Base-by-base conservation (phyloP, 495 filamentous ascomycete genomes). In the Podospora tetraspora region DNA sequence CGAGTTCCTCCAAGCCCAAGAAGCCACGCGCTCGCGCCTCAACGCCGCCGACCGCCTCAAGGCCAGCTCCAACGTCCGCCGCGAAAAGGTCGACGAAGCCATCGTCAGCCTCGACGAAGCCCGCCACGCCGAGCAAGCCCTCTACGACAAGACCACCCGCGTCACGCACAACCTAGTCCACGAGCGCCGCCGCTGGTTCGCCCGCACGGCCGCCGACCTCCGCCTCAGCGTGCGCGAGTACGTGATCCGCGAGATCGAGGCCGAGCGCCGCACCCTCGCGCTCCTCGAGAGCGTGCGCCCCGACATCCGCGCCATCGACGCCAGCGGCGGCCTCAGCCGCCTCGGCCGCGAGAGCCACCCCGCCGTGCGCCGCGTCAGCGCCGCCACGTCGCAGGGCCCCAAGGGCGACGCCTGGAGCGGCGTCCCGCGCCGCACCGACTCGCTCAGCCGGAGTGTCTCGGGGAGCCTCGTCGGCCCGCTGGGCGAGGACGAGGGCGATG, bases 321-420 rank as follows among this genome's bases (percentile, higher is more conserved):
- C 90, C 57, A 91, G 88, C 30, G 95, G 95, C 61, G 95, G 95
- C 19, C 86, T 99, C 10, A 93, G 89, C 67, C 86, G 95, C 7
- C 83, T 99, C 23, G 95, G 95, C 22, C 87, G 95, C 60, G 96
- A 99, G 77, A 80, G 89, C 29, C 94, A 96, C 74, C 93, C 95
- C 8, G 80, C 89, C 5, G 80, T 81, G 21, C 85, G 95, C 60
- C 87, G 94, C 62, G 74, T 90, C 23, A 97, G 91, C 74, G 75
- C 96, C 58, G 88, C 90, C 3, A 89, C 90, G 7, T 93, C 90
- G 73, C 95, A 99, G 78, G 96, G 96, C 2, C 94, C 95, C 16
- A 93, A 93, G 79, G 95, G 96, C 6, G 95, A 99, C 76, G 91
- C 96, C 10, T 99, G 95, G 95, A 96, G 92, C 73, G 96, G 96